Evolutionary conservation across 768 basidiomycete genomes (phyloP).

Genomic region (Naganishia randhawae): DNA sequence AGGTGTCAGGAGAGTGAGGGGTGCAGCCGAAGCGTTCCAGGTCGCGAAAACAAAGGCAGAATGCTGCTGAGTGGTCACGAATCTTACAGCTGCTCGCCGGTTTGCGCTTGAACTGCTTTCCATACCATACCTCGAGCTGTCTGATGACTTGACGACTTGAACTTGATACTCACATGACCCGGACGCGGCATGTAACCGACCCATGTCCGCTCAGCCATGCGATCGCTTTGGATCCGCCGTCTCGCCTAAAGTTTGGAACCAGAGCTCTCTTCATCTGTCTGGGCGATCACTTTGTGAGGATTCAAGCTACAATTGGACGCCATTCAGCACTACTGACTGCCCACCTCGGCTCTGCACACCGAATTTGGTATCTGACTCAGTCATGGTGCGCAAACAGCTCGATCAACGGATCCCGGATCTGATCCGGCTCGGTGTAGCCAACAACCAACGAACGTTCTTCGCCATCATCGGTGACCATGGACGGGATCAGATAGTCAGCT

Average conservation of each 20-base stretch:
- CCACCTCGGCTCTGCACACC: too few relatives aligned
- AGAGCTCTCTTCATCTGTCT: neutral
- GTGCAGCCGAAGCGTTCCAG: too few relatives aligned
- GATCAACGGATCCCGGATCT: slow-evolving; percentile 89
- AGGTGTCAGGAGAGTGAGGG: neutral
- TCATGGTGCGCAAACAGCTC: slow-evolving; percentile 56
- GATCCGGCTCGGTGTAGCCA: slow-evolving; percentile 87
- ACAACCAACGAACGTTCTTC: slow-evolving; percentile 89
- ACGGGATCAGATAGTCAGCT: slow-evolving; percentile 89
- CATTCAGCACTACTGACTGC: too few relatives aligned
- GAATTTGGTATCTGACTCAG: neutral
- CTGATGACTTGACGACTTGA: neutral
- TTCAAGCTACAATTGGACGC: neutral
- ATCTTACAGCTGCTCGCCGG: too few relatives aligned
- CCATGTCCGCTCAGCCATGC: neutral
- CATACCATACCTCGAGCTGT: too few relatives aligned
- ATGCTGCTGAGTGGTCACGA: too few relatives aligned
- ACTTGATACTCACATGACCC: neutral
- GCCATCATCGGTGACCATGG: slow-evolving; percentile 93
- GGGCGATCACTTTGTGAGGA: neutral
- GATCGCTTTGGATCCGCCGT: neutral
- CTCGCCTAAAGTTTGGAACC: neutral
- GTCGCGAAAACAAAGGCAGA: too few relatives aligned
- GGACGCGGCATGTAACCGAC: neutral
- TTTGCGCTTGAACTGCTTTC: too few relatives aligned